Base-by-base conservation (phyloP, 2,329 filamentous ascomycete genomes). In the Paradendryphiella salina region DNA sequence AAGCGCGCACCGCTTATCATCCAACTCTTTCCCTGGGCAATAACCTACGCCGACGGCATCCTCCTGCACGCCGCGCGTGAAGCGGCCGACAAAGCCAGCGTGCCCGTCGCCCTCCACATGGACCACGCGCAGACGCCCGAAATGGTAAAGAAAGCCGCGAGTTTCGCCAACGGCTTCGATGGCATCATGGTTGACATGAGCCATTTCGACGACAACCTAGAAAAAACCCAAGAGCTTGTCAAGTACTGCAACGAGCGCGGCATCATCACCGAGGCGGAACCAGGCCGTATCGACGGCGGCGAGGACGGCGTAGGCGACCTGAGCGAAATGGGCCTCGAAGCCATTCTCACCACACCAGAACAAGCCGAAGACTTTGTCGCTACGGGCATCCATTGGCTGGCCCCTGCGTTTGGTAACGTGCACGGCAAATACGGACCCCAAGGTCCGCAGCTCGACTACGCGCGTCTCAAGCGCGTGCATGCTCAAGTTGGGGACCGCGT, bases 301-400 rank as follows among this genome's bases (percentile, higher is more conserved):
- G 88, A 92, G 72, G 88, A 90, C 62, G 88, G 88, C 0, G 83
- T 92, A 3, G 80, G 82, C 7, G 86, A 90, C 65, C 85, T 84
- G 17, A 81, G 76, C 1, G 84, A 85, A 59, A 41, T 66, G 54
- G 67, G 65, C 11, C 65, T 87, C 42, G 80, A 84, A 60, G 84
- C 82, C 0, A 70, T 86, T 53, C 73, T 89, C 58, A 90, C 87
- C 0, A 89, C 85, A 0, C 80, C 82, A 0, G 85, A 87, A 55
- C 82, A 90, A 71, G 85, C 85, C 6, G 79, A 84, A 56, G 83
- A 88, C 62, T 90, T 91, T 61, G 80, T 89, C 3, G 80, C 77
- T 2, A 87, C 86, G 9, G 87, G 86, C 0, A 87, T 90, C 64
- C 85, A 90, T 63, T 86, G 86, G 75, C 75, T 91, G 11, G 88